Evolutionary conservation across 352 stramenopile species (phyloP), one percentile per base, ranked within the genome.

Genomic region (Phytophthora fragariaefolia): DNA sequence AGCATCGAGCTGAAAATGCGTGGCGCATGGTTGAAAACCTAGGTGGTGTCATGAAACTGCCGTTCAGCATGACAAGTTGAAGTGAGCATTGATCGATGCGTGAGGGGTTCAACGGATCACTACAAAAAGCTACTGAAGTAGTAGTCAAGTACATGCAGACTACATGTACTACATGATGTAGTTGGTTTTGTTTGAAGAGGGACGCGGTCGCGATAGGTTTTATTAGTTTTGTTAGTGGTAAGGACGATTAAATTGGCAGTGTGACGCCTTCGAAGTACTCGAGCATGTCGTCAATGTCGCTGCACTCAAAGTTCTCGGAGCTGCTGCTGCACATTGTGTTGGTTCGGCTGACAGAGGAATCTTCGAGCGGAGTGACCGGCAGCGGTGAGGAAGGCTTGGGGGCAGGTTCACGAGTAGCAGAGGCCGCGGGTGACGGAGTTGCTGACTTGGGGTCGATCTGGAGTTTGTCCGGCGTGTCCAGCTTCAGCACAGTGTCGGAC

Each of bases 251-350:
- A 40, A 91, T 78, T n/a, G 80, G 79, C 30, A 92, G 55, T 1
- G 73, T 83, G 17, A 93, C 73, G 52, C 71, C 73, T 63, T 91
- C 79, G 69, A 91, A 91, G 70, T 89, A 93, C 60, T 91, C 85
- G 45, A 90, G 73, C 74, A 93, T 80, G 42, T 89, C 81, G 74
- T 91, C 84, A 38, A 92, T 89, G 42, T 87, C 78, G 50, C 54
- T 60, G 30, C 48, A 79, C 48, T 82, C 70, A 3, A 81, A 67
- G 36, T 69, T 66, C 22, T 83, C 69, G 6, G 62, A 73, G 34
- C 53, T 79, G 52, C 58, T 75, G 47, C 56, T 76, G 36, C 55
- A 69, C 20, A 66, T 58, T 49, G 60, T 59, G 12, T 73, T 65
- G 24, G 58, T 27, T 47, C 27, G 43, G 23, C 67, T 69, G 13